Evolutionary conservation across 768 basidiomycete genomes (phyloP).

Genomic region (Kwoniella sp.): DNA sequence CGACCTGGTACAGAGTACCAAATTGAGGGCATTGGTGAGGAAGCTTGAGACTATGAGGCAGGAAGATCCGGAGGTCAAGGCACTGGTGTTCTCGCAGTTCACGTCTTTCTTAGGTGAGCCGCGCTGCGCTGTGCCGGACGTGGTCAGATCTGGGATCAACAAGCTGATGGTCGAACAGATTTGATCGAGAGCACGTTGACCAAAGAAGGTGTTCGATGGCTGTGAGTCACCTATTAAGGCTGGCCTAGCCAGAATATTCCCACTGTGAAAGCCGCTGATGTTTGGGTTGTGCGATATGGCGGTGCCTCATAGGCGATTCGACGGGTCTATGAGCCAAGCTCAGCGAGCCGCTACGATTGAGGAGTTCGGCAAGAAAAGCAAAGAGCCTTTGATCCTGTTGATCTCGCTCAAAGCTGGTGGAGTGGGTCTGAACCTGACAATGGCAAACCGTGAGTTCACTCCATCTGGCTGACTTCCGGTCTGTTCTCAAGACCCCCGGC

Average conservation of each 20-base stretch:
- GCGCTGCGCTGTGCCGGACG: background rate
- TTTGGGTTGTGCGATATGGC: background rate
- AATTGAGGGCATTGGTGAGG: constrained; percentile 77
- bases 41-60: constrained; percentile 66
- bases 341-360: constrained; percentile 73
- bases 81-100: constrained; percentile 56
- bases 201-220: constrained; percentile 47
- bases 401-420: constrained; percentile 70
- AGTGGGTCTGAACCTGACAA: constrained; percentile 76
- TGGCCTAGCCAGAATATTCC: background rate
- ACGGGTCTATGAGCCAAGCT: constrained; percentile 88
- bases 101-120: constrained; percentile 50
- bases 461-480: too few relatives aligned
- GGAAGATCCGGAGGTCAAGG: constrained; percentile 68
- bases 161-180: constrained; percentile 30
- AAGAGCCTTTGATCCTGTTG: constrained; percentile 68
- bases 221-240: too few relatives aligned
- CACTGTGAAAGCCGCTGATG: too few relatives aligned
- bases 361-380: constrained; percentile 71
- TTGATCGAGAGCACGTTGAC: constrained; percentile 52
- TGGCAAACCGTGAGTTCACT: constrained; percentile 49
- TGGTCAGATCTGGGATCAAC: too few relatives aligned
- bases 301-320: constrained; percentile 65
- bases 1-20: constrained; percentile 86
- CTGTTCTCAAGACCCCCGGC: background rate